Conservation (phyloP, 768 basidiomycete genomes). For the Mycena haematopus region DNA sequence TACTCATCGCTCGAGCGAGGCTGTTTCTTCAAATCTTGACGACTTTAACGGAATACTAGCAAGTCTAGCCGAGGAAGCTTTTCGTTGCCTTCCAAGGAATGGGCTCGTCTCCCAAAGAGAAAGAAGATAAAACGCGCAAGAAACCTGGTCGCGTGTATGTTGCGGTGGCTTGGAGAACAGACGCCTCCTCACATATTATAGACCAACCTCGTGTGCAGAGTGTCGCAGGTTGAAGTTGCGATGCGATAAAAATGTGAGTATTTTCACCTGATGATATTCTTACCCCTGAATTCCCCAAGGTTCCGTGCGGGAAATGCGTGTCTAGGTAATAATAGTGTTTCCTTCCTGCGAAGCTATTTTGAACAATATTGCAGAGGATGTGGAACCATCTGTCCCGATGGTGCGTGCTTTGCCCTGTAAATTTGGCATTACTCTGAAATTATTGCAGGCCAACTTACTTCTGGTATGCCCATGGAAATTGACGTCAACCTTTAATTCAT, state of each 20-base stretch:
- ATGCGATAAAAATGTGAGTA: conserved; percentile 66
- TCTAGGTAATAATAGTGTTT: conserved; percentile 40
- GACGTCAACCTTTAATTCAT: conserved; percentile 49
- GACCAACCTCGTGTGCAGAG: conserved; percentile 59
- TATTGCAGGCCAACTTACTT: conserved; percentile 14
- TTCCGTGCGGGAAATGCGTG: conserved; percentile 81
- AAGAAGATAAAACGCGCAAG: conserved; percentile 27
- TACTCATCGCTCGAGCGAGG: too few species aligned
- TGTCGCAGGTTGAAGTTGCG: conserved; percentile 67
- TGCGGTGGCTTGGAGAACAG: background rate
- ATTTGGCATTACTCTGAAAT: conserved; percentile 10
- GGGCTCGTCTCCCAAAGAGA: conserved; percentile 21
- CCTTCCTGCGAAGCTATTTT: background rate
- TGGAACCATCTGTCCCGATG: conserved; percentile 78
- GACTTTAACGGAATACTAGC: background rate
- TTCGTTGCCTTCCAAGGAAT: background rate
- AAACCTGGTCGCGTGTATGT: conserved; percentile 30
- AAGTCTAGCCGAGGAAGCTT: background rate
- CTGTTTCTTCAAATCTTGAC: background rate
- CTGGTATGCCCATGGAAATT: conserved; percentile 37
- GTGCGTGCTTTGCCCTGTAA: conserved; percentile 41
- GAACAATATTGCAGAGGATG: conserved; percentile 56
- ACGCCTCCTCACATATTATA: conserved; percentile 25
- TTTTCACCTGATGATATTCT: background rate
- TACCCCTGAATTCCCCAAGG: conserved; percentile 41